Base-by-base conservation (phyloP, 441 rosid species). In the Populus hybrid region DNA sequence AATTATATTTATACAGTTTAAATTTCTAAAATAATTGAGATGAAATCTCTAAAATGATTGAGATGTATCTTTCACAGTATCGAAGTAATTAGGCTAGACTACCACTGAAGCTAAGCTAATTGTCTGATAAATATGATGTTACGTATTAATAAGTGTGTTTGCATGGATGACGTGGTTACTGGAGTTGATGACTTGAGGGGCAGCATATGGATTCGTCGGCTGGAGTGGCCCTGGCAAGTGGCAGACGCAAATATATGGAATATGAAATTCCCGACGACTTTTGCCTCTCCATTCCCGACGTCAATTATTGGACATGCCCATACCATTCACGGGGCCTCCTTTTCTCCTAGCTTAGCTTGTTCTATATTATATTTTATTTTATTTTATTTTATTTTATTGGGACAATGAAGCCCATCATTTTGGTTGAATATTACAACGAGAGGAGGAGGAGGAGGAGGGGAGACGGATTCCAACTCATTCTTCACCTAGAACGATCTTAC, bases 301-400 rank as follows among this genome's bases (percentile, higher is more conserved):
- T 63, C 84, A 79, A 84, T 84, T 82, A 84, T 84, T 82, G 80
- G 68, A 71, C 40, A 6, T 71, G 38, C 68, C 84, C 80, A 77
- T 82, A 59, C 72, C 64, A 12, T 74, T 68, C 72, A 75, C 64
- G 77, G 76, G 74, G 69, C 73, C 77, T 29, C 29, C 24, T 69
- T 40, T 23, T 28, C 73, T 68, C 68, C 68, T 24, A 35, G 12
- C 53, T 64, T 1, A 7, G 9, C 24, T 64, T 70, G 8, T 26
- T 26, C 14, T 38, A 9, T 36, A 72, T n/a, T 28, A 33, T 33
- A 33, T 33, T 68, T 2, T 7, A 29, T 33, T 68, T 7, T 2
- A 29, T 21, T 10, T 2, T 29, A 29, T 21, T 10, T 3, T 14
- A 53, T 26, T 33, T 14, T 24, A 20, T 26, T 36, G 24, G 28